Evolutionary conservation across 2,329 filamentous ascomycete genomes (phyloP), one percentile per base, ranked within the genome.

Genomic region (Didymella sp.): DNA sequence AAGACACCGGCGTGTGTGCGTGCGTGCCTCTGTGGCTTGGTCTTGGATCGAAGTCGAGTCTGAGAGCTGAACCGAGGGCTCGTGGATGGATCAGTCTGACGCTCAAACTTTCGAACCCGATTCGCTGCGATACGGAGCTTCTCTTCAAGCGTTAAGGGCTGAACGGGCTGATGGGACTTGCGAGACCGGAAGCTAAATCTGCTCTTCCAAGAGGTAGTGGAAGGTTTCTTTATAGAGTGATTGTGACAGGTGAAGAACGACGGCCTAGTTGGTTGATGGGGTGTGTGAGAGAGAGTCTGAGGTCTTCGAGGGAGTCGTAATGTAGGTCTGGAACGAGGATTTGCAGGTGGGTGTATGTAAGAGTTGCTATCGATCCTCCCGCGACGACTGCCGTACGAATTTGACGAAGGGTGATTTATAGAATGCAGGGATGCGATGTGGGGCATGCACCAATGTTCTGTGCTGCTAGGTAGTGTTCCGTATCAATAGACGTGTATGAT

Each of bases 401-500:
- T 27, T 27, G 48, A 43, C 43, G 48, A 48, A 43, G 43, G 37
- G 12, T 52, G 30, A 21, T 25, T 15, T 4, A 37, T 31, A 30
- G 54, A 38, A 9, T 52, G 31, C 33, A 57, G 30, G 31, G 54
- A 44, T 42, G 43, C 48, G 25, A 52, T 48, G 15, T 38, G 43
- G 37, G 54, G 54, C 48, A 52, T 57, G 22, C 43, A 57, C 37
- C 22, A 17, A 17, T 35, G 12, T 13, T n/a, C 19, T 40, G 17
- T 19, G 4, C 4, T 38, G 19, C 24, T 44, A 57, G 48, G 43
- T 44, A n/a, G 28, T 15, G 5, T 21, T 47, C 17, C 30, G 12
- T 43, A 44, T 19, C 3, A 40, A 44, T 48, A 17, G 31, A 13
- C 7, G 19, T 15, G 30, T 17, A 6, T 13, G 15, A 4, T 47